phyloP scores from a whole-genome alignment of 1,139 yeast genomes.

The Saccharomycopsis phalli region DNA sequence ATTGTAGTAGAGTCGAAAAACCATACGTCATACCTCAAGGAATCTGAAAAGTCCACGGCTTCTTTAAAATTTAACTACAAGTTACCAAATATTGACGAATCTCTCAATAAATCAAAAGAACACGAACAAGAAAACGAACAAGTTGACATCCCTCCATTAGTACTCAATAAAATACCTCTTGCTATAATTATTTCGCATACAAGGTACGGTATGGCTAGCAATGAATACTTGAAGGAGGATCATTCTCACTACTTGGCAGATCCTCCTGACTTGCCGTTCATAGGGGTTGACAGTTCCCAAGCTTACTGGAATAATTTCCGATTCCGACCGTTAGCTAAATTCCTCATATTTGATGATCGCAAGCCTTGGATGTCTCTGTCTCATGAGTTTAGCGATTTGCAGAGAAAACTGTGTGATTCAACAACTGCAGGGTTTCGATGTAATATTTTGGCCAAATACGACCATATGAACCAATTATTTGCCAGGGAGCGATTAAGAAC shows the following conservation, averaged over 20 bases:
- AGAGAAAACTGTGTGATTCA: too few relatives aligned
- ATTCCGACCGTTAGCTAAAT: neutral
- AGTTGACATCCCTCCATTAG: neutral
- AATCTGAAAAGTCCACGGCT: neutral
- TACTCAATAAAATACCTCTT: slow-evolving; percentile 2
- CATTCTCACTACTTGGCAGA: slow-evolving; percentile 5
- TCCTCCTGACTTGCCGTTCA: slow-evolving; percentile 3
- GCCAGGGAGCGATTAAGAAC: neutral
- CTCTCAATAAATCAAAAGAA: too few relatives aligned
- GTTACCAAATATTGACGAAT: neutral
- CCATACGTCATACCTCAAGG: neutral
- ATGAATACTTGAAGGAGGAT: slow-evolving; percentile 1
- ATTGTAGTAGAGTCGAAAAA: neutral
- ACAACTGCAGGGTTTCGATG: too few relatives aligned
- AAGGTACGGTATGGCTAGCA: slow-evolving; percentile 2
- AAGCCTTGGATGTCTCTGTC: neutral
- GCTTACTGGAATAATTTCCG: slow-evolving; percentile 3
- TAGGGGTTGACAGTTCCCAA: neutral
- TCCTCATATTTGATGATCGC: neutral
- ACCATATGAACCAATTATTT: too few relatives aligned
- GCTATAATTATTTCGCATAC: slow-evolving; percentile 2
- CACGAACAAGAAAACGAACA: neutral
- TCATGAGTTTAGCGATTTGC: too few relatives aligned
- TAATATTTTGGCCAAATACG: too few relatives aligned
- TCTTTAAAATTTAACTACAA: neutral